phyloP scores from a whole-genome alignment of 2,329 filamentous ascomycete species.

The Biscogniauxia sp. region DNA sequence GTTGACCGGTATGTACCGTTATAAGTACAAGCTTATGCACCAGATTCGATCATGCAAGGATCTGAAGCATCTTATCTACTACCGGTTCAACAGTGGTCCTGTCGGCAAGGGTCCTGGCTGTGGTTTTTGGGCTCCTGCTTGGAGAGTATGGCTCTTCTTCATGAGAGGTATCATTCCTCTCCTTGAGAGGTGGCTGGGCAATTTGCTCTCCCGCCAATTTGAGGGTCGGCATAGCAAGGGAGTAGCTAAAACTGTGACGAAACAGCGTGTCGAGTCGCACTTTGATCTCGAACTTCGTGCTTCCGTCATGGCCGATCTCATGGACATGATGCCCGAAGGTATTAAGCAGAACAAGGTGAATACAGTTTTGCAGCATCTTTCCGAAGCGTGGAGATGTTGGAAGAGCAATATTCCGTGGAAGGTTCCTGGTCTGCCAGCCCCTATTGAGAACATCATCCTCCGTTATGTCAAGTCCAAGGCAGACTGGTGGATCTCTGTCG shows the following conservation, averaged over 20 bases:
- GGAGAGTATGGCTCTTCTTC: slow-evolving; percentile 99
- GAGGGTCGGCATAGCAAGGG: slow-evolving; percentile 98
- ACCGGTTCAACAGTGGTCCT: slow-evolving; percentile 94
- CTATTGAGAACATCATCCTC: slow-evolving; percentile 97
- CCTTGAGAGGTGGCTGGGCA: slow-evolving; percentile 95
- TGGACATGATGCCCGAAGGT: slow-evolving; percentile 99
- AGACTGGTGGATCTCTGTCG: slow-evolving; percentile 99
- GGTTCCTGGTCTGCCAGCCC: slow-evolving; percentile 90
- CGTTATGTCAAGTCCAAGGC: slow-evolving; percentile 99
- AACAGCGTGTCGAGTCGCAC: slow-evolving; percentile 97
- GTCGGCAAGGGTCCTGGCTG: slow-evolving; percentile 97
- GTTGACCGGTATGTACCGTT: slow-evolving; percentile 98
- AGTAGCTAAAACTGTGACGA: slow-evolving; percentile 97
- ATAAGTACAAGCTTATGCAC: slow-evolving; percentile 99
- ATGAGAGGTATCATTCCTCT: slow-evolving; percentile 97
- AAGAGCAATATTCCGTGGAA: slow-evolving; percentile 99
- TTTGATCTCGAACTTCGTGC: slow-evolving; percentile 96
- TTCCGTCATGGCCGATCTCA: slow-evolving; percentile 97
- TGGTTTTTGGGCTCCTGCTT: slow-evolving; percentile 98
- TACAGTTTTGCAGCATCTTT: slow-evolving; percentile 93
- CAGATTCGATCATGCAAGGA: slow-evolving; percentile 99
- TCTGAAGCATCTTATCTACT: slow-evolving; percentile 98
- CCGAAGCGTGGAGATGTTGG: slow-evolving; percentile 99
- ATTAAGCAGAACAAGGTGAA: slow-evolving; percentile 99
- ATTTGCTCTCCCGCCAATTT: slow-evolving; percentile 93